These are phyloP conservation scores for Panaeolus papilionaceus DNA, from an alignment of 768 basidiomycete species.

Conservation along the genomic window DNA sequence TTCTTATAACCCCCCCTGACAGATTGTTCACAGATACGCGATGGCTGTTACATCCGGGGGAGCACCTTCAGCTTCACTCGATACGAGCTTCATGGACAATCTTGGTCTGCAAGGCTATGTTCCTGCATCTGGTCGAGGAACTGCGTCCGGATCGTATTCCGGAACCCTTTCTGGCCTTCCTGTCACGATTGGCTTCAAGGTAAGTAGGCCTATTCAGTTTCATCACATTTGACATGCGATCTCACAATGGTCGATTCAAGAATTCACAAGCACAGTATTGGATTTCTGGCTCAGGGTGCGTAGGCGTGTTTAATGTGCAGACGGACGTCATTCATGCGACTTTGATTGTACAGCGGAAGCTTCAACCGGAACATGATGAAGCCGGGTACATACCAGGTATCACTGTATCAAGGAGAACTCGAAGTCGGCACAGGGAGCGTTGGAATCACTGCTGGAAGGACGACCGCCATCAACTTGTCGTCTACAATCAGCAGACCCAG, in stretches of 20 bases:
- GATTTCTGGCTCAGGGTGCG: conserved; percentile 45
- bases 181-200: conserved; percentile 51
- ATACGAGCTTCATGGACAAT: conserved; percentile 50
- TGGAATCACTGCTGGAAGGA: conserved; percentile 46
- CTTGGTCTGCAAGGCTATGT: conserved; percentile 52
- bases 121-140: conserved; percentile 49
- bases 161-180: conserved; percentile 46
- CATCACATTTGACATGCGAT: background rate
- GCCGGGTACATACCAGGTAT: conserved; percentile 54
- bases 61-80: conserved; percentile 46
- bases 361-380: conserved; percentile 53
- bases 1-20: background rate
- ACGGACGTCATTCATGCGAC: background rate
- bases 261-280: conserved; percentile 55
- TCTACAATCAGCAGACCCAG: conserved; percentile 40
- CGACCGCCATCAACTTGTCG: conserved; percentile 39
- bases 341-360: conserved; percentile 36
- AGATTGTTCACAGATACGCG: conserved; percentile 39
- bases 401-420: conserved; percentile 52
- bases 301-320: background rate
- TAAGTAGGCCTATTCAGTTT: conserved; percentile 18
- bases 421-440: conserved; percentile 50
- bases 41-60: conserved; percentile 49
- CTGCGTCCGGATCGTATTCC: conserved; percentile 48
- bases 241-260: conserved; percentile 25